Percentiles rank a stretch among this genome's conserved stretches.
These are phyloP conservation scores for Pisolithus microcarpus DNA, from an alignment of 768 basidiomycete species.

Conservation along the genomic window DNA sequence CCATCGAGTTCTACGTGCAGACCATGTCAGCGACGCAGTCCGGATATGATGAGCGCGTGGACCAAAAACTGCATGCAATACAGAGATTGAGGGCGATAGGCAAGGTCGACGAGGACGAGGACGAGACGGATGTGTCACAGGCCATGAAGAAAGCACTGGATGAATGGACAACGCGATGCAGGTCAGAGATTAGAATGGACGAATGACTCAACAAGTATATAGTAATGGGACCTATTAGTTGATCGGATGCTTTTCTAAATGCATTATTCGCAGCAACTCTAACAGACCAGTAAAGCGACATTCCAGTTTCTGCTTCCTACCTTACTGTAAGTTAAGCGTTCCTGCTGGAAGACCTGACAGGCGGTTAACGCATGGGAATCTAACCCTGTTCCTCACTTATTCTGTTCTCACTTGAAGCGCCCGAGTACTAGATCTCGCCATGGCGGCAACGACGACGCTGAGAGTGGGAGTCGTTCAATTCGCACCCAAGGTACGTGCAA, in stretches of 20 bases:
- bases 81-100: slow-evolving; percentile 14
- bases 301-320: too few species aligned
- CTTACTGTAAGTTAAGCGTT: too few species aligned
- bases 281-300: too few species aligned
- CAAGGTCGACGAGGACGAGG: slow-evolving; percentile 29
- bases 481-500: slow-evolving; percentile 39
- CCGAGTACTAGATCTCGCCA: not conserved
- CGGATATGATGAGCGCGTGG: slow-evolving; percentile 41
- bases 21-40: slow-evolving; percentile 43
- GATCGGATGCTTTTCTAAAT: not conserved
- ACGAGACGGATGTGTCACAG: slow-evolving; percentile 32
- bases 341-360: not conserved
- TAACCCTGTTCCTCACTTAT: too few species aligned
- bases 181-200: not conserved
- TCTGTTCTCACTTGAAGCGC: too few species aligned
- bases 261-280: too few species aligned
- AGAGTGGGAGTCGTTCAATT: slow-evolving; percentile 46
- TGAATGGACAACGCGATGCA: slow-evolving; percentile 4
- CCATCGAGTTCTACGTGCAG: slow-evolving; percentile 42
- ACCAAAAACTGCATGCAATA: slow-evolving; percentile 30
- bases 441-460: slow-evolving; percentile 18
- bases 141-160: slow-evolving; percentile 17
- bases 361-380: too few species aligned
- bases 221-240: too few species aligned
- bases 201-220: too few species aligned